Conservation (phyloP, 352 stramenopile genomes). For the Phytophthora pinifolia region DNA sequence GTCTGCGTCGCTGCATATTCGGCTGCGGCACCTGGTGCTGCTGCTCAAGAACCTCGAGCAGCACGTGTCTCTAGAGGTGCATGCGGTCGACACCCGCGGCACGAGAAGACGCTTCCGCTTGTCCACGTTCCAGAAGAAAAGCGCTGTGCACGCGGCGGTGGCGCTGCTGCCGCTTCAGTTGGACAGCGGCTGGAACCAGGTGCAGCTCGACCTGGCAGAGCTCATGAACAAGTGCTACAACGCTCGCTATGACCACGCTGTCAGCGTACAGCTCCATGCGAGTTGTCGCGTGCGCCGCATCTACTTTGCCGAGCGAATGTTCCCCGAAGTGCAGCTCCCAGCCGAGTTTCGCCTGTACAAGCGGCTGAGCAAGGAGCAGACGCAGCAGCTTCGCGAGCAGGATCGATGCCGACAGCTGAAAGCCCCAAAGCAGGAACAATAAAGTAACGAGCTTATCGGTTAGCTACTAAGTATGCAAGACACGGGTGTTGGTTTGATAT, state of each 20-base stretch:
- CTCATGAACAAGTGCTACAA: slow-evolving; percentile 49
- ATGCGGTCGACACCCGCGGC: slow-evolving; percentile 34
- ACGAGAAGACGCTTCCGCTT: slow-evolving; percentile 42
- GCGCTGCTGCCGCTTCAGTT: slow-evolving; percentile 45
- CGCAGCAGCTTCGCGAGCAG: slow-evolving; percentile 10
- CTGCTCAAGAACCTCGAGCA: slow-evolving; percentile 43
- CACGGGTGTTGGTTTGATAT: slow-evolving; percentile 15
- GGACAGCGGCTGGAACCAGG: slow-evolving; percentile 56
- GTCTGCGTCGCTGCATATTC: slow-evolving; percentile 44
- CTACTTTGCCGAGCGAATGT: slow-evolving; percentile 55
- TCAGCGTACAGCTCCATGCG: slow-evolving; percentile 55
- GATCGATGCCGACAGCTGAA: slow-evolving; percentile 2
- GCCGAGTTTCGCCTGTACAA: slow-evolving; percentile 58
- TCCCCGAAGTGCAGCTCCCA: slow-evolving; percentile 40
- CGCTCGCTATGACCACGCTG: slow-evolving; percentile 36
- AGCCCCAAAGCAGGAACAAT: too few relatives aligned
- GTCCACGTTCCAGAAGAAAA: slow-evolving; percentile 52
- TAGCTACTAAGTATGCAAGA: too few relatives aligned
- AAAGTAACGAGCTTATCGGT: not conserved
- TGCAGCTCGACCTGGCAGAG: slow-evolving; percentile 50
- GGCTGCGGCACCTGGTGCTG: slow-evolving; percentile 46
- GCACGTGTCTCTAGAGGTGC: slow-evolving; percentile 53
- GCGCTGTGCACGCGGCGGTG: slow-evolving; percentile 38
- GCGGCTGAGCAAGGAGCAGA: slow-evolving; percentile 40
- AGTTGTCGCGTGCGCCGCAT: slow-evolving; percentile 57